phyloP scores from a whole-genome alignment of 257 asterid genomes.

The Capsicum pubescens region DNA sequence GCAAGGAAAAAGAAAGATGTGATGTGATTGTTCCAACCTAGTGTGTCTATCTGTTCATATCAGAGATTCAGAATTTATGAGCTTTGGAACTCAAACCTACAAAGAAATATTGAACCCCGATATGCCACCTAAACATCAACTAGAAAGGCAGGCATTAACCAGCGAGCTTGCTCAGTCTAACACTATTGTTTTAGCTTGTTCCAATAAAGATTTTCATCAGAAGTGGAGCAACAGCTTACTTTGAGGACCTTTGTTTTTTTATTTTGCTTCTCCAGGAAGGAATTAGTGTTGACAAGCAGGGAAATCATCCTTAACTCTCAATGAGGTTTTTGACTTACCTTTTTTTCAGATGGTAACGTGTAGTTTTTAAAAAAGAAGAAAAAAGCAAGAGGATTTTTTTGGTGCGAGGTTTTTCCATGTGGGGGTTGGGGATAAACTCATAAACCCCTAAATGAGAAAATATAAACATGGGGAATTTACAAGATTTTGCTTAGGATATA shows the following conservation, averaged over 20 bases:
- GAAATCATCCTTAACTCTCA: neutral
- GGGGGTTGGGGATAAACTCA: neutral
- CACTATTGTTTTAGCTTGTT: neutral
- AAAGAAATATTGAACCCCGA: conserved; percentile 3
- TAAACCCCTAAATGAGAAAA: neutral
- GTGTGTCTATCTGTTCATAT: conserved; percentile 1
- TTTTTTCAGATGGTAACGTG: neutral
- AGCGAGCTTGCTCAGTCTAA: neutral
- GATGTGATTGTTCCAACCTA: conserved; percentile 6
- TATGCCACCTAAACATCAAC: conserved; percentile 4
- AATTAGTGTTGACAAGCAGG: neutral
- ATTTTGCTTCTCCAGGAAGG: neutral
- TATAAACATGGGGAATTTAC: neutral
- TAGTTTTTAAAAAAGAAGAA: neutral
- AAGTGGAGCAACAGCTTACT: conserved; percentile 17
- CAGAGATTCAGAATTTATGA: neutral
- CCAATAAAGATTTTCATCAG: neutral
- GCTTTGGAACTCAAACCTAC: conserved; percentile 3
- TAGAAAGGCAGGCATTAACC: neutral
- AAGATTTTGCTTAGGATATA: neutral
- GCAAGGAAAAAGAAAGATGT: conserved; percentile 16
- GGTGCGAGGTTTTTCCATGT: neutral
- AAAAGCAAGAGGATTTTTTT: neutral
- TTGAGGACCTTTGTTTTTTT: neutral
- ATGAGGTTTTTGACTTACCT: neutral